A percentile compares a stretch with the other conserved stretches of the same genome.
These are phyloP conservation scores for Quercus variabilis DNA, from an alignment of 306 rosid species.

Conservation along the genomic window DNA sequence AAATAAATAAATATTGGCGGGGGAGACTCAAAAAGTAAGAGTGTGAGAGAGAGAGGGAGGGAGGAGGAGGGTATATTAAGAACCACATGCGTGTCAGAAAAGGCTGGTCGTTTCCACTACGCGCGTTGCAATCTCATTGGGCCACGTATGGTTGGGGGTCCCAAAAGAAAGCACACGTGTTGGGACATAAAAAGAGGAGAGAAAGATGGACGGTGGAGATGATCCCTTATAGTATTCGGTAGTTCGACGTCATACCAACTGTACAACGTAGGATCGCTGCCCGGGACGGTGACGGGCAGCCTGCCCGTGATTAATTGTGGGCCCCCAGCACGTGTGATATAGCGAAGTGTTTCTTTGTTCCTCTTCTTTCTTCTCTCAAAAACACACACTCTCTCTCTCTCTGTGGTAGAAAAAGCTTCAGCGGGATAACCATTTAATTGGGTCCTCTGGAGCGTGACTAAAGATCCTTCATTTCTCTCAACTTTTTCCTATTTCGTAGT, in stretches of 20 bases:
- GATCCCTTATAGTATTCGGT: slow-evolving; percentile 19
- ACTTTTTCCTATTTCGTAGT: not conserved
- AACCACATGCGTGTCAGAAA: slow-evolving; percentile 78
- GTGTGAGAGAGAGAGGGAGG: not conserved
- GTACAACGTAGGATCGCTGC: slow-evolving; percentile 56
- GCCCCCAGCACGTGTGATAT: slow-evolving; percentile 47
- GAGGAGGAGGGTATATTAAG: slow-evolving; percentile 1
- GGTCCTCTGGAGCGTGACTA: slow-evolving; percentile 7
- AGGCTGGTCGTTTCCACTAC: slow-evolving; percentile 12
- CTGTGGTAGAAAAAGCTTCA: slow-evolving; percentile 26
- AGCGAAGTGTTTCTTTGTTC: slow-evolving; percentile 7
- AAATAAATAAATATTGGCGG: not conserved
- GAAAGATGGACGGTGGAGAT: slow-evolving; percentile 26
- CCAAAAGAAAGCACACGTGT: slow-evolving; percentile 43
- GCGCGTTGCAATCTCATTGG: slow-evolving; percentile 43
- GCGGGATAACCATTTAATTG: slow-evolving; percentile 9
- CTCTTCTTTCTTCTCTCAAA: not conserved
- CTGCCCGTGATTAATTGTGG: slow-evolving; percentile 62
- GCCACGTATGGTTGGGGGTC: slow-evolving; percentile 33
- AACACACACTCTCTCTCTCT: not conserved
- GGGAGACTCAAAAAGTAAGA: not conserved
- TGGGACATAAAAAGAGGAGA: not conserved
- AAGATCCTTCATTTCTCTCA: not conserved
- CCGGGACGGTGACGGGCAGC: slow-evolving; percentile 78
- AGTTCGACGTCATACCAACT: slow-evolving; percentile 77